A percentile compares a stretch with the other conserved stretches of the same genome.
Conservation (phyloP, 73 alveolate species). For the Paramecium octaurelia region DNA sequence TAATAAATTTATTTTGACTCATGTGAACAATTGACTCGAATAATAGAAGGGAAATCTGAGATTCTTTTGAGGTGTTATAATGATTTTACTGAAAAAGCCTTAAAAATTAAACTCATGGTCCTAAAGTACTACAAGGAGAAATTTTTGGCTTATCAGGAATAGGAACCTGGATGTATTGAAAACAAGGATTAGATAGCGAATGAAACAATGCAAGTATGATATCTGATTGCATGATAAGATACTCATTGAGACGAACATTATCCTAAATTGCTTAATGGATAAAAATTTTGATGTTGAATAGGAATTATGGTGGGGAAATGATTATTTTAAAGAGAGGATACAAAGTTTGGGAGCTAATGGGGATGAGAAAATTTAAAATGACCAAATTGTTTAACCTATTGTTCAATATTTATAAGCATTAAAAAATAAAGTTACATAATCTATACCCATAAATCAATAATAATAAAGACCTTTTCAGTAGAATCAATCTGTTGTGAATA, state of each 20-base stretch:
- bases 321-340: neutral
- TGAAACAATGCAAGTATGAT: conserved; percentile 6
- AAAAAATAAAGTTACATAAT: neutral
- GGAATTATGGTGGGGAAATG: conserved; percentile 39
- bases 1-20: neutral
- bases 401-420: neutral
- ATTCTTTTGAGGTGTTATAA: neutral
- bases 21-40: neutral
- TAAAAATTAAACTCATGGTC: neutral
- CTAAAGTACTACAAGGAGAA: neutral
- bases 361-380: neutral
- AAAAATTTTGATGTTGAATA: neutral
- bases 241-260: neutral
- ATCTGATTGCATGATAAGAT: neutral
- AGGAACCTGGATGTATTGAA: neutral
- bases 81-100: neutral
- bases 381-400: conserved; percentile 30
- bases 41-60: conserved; percentile 13
- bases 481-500: neutral
- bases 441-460: neutral
- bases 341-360: neutral
- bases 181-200: neutral
- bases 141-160: neutral
- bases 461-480: neutral
- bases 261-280: conserved; percentile 46